Evolutionary conservation across 2,329 filamentous ascomycete genomes (phyloP).

Genomic region (Verticillium nubilum): DNA sequence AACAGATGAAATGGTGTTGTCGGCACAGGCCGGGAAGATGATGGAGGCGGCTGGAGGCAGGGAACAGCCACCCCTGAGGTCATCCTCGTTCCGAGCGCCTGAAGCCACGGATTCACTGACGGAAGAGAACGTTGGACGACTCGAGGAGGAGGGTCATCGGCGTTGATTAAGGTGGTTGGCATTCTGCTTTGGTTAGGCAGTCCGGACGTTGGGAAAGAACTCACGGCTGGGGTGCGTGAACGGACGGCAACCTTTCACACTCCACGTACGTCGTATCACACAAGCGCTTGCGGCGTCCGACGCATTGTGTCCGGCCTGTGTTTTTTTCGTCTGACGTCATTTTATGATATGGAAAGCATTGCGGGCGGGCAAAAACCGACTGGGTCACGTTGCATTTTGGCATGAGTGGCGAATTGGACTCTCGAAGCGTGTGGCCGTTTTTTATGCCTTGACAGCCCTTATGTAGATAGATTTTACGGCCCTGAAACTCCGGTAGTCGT

Average conservation of each 20-base stretch:
- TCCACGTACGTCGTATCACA: not conserved
- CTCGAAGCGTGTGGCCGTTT: too few relatives aligned
- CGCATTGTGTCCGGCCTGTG: not conserved
- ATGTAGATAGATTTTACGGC: too few relatives aligned
- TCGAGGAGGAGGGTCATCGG: constrained; percentile 29
- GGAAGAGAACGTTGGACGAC: constrained; percentile 46
- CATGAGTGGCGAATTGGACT: constrained; percentile 4
- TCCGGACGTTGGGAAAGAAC: not conserved
- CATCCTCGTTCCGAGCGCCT: constrained; percentile 26
- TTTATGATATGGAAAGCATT: not conserved
- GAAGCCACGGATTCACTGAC: constrained; percentile 39
- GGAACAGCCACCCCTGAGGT: constrained; percentile 19
- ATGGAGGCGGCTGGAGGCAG: constrained; percentile 38
- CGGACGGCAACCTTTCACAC: not conserved
- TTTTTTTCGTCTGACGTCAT: not conserved
- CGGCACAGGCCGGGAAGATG: constrained; percentile 40
- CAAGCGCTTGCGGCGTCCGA: not conserved
- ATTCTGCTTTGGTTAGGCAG: not conserved
- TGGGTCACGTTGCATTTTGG: constrained; percentile 12
- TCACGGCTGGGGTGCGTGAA: not conserved
- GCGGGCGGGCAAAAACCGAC: not conserved
- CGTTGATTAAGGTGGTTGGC: not conserved
- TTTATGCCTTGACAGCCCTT: not conserved
- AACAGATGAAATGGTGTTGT: constrained; percentile 33
- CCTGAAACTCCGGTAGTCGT: too few relatives aligned